These are phyloP conservation scores for Ogataea ramenticola DNA, from an alignment of 805 yeast species.

Conservation along the genomic window DNA sequence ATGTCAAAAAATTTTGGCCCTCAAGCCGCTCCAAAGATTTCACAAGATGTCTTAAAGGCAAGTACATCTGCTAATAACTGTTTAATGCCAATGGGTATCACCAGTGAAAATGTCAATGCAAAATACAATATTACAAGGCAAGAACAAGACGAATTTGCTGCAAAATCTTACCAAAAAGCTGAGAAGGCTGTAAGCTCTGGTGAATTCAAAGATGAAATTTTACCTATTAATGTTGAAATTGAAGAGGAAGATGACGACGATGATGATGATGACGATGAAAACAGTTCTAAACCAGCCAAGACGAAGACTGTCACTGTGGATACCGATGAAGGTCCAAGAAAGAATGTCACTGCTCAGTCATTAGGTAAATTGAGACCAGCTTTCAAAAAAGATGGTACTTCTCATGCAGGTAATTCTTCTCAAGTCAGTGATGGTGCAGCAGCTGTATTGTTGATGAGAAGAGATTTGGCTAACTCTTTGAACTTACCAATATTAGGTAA, in stretches of 20 bases:
- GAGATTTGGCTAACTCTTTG: conserved; percentile 73
- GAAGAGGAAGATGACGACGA: conserved; percentile 52
- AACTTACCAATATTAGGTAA: conserved; percentile 72
- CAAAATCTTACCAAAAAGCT: conserved; percentile 80
- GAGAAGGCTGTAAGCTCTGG: conserved; percentile 64
- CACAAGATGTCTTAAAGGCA: conserved; percentile 35
- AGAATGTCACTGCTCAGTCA: conserved; percentile 73
- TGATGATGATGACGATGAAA: conserved; percentile 35
- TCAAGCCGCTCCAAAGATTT: conserved; percentile 55
- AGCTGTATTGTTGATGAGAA: conserved; percentile 75
- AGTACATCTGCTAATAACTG: conserved; percentile 55
- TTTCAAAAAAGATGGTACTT: conserved; percentile 73
- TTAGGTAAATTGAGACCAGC: conserved; percentile 79
- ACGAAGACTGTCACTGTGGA: conserved; percentile 24
- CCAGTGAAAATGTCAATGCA: conserved; percentile 83
- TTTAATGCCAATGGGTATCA: conserved; percentile 92
- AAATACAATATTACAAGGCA: conserved; percentile 57
- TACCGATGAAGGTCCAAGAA: conserved; percentile 74
- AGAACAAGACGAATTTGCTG: conserved; percentile 86
- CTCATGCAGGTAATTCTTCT: conserved; percentile 95
- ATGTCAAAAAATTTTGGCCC: conserved; percentile 92
- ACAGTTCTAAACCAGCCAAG: conserved; percentile 1
- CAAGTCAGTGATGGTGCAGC: conserved; percentile 97
- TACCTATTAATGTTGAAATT: conserved; percentile 64
- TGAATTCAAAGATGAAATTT: conserved; percentile 79